Percentiles rank a stretch among this genome's conserved stretches.
phyloP scores from a whole-genome alignment of 495 filamentous ascomycete species.

The Annulohypoxylon stygium region DNA sequence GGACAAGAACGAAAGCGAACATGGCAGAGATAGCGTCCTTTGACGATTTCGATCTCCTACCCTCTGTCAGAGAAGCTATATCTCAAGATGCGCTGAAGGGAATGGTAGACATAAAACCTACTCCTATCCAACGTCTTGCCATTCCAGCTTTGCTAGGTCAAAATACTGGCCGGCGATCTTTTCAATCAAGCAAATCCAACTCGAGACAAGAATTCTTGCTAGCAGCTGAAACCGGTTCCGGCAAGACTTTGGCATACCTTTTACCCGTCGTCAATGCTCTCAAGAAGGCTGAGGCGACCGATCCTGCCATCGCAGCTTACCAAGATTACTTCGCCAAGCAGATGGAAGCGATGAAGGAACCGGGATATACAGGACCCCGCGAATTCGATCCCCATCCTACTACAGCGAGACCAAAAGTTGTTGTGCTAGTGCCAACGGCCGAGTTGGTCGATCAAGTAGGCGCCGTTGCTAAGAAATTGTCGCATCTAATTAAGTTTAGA shows the following conservation, averaged over 20 bases:
- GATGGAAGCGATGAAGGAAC: constrained; percentile 61
- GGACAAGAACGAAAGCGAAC: constrained; percentile 74
- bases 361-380: constrained; percentile 65
- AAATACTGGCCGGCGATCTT: constrained; percentile 42
- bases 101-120: constrained; percentile 78
- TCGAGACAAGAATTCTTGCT: constrained; percentile 82
- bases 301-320: constrained; percentile 67
- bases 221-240: constrained; percentile 96
- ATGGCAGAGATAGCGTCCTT: constrained; percentile 81
- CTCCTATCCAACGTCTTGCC: constrained; percentile 87
- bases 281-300: constrained; percentile 79
- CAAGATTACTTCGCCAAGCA: constrained; percentile 61
- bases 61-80: constrained; percentile 79
- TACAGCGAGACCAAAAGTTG: constrained; percentile 80
- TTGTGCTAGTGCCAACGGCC: constrained; percentile 93
- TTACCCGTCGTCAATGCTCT: constrained; percentile 84
- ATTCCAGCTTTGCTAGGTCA: constrained; percentile 80
- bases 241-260: constrained; percentile 94
- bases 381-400: constrained; percentile 75
- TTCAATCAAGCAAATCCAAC: constrained; percentile 27
- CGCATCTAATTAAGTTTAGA: constrained; percentile 86
- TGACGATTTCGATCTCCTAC: constrained; percentile 80
- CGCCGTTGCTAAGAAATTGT: constrained; percentile 79
- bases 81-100: constrained; percentile 76
- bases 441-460: constrained; percentile 94